Evolutionary conservation across 164 flowering plant genomes (phyloP), one percentile per base, ranked within the genome.

Genomic region (Vitis cinerea): DNA sequence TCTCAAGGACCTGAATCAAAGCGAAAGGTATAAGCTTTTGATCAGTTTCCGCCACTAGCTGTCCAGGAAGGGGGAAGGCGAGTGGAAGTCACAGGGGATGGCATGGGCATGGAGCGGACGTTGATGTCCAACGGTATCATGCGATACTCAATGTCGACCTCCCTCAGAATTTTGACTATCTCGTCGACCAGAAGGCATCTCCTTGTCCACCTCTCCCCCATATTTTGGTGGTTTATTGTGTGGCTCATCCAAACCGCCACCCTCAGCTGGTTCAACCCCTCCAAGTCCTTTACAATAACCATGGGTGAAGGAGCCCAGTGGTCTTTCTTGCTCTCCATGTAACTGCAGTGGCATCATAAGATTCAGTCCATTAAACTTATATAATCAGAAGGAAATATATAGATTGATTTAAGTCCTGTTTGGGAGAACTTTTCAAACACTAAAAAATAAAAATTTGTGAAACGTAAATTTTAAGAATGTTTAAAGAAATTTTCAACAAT

Each of bases 101-200:
- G 44, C 44, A 37, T 37, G 44, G 90, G 90, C 84, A 86, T 63
- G 9, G 71, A 16, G 2, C 75, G 80, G n/a, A 88, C 57, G 17
- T 85, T 84, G 64, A 88, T 71, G 70, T 85, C 85, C 49, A 78
- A 44, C 0, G 92, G 92, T 8, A 53, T 61, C 48, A 83, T 30
- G 4, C 89, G 85, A 61, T 84, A 83, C 50, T 87, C 84, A 19
- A 88, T 80, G 70, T 87, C 89, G 12, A 84, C 81, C 48, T 88
- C 91, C 27, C 53, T 78, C 64, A 85, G 72, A 3, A 88, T 78
- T 54, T 77, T 81, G 1, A 80, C 70, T 79, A 85, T 66, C 63
- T 88, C 91, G 55, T 89, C 91, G 2, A 84, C 65, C 78, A 89
- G 56, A 16, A 75, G 68, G 27, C 85, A 74, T 73, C 93, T 79